A percentile compares a stretch with the other conserved stretches of the same genome.
These are phyloP conservation scores for Aegilops bicornis DNA, from an alignment of 176 grass and related monocot species.

Conservation along the genomic window DNA sequence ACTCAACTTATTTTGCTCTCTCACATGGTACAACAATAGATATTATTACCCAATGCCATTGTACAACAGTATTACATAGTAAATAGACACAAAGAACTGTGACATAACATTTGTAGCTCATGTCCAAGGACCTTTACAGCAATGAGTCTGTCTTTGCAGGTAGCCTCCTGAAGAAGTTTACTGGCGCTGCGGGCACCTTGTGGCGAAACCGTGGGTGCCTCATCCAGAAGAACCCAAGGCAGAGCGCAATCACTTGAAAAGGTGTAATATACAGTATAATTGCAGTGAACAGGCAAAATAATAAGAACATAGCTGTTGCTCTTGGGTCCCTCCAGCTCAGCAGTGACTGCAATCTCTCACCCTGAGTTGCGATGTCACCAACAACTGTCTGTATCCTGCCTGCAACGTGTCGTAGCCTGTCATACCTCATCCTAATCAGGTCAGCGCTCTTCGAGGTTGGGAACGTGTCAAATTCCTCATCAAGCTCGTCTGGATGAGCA, in stretches of 20 bases:
- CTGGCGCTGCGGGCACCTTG: slow-evolving; percentile 57
- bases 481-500: slow-evolving; percentile 70
- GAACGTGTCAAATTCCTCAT: slow-evolving; percentile 96
- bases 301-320: slow-evolving; percentile 79
- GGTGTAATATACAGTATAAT: slow-evolving; percentile 61
- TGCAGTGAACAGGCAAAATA: slow-evolving; percentile 65
- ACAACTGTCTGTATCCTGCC: slow-evolving; percentile 85
- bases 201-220: slow-evolving; percentile 87
- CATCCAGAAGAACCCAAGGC: slow-evolving; percentile 75
- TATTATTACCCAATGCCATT: slow-evolving; percentile 19
- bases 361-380: slow-evolving; percentile 86
- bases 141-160: slow-evolving; percentile 87
- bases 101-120: slow-evolving; percentile 2
- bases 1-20: slow-evolving; percentile 12
- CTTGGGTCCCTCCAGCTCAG: slow-evolving; percentile 94
- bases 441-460: slow-evolving; percentile 62
- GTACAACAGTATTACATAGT: slow-evolving; percentile 32
- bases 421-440: slow-evolving; percentile 66
- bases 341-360: slow-evolving; percentile 79
- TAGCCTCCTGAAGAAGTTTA: slow-evolving; percentile 88
- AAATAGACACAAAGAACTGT: slow-evolving; percentile 23
- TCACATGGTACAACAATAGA: slow-evolving; percentile 15
- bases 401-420: slow-evolving; percentile 72
- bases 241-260: slow-evolving; percentile 51
- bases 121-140: slow-evolving; percentile 44